These are phyloP conservation scores for Stephanodiscus minutulus DNA, from an alignment of 108 stramenopile genomes.

Conservation along the genomic window DNA sequence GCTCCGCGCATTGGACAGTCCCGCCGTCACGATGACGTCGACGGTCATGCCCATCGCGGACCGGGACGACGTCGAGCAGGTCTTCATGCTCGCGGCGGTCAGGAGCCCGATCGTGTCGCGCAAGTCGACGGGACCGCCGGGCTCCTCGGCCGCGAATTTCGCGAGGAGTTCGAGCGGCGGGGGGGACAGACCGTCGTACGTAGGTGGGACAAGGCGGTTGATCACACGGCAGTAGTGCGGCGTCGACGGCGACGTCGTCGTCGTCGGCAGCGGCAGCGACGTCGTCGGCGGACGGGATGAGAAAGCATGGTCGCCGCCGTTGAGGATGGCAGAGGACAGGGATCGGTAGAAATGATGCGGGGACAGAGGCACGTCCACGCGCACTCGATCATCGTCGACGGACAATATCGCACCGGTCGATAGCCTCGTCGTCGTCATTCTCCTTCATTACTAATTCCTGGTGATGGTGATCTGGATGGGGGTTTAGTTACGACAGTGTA, in stretches of 20 bases:
- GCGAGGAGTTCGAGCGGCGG: constrained; percentile 10
- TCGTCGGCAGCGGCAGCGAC: not conserved
- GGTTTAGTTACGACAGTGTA: too few relatives aligned
- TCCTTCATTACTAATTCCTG: too few relatives aligned
- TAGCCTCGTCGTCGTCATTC: not conserved
- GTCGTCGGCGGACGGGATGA: not conserved
- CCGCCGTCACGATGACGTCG: constrained; percentile 57
- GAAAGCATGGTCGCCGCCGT: constrained; percentile 33
- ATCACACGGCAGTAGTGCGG: constrained; percentile 17
- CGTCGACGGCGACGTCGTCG: not conserved
- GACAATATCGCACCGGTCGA: constrained; percentile 25
- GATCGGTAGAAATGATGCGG: constrained; percentile 5
- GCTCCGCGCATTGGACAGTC: constrained; percentile 47
- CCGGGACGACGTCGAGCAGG: constrained; percentile 24
- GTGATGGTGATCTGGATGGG: too few relatives aligned
- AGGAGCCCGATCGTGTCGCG: constrained; percentile 40
- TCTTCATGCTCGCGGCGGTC: constrained; percentile 57
- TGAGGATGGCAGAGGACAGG: constrained; percentile 41
- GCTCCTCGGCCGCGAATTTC: constrained; percentile 18
- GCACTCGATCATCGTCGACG: constrained; percentile 21
- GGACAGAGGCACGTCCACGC: constrained; percentile 15
- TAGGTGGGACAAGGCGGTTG: constrained; percentile 46
- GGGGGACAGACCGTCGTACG: constrained; percentile 48
- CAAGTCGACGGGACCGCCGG: not conserved
- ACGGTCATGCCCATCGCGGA: constrained; percentile 21